Conservation (phyloP, 2,329 filamentous ascomycete genomes). For the Thermothelomyces thermophilus region DNA sequence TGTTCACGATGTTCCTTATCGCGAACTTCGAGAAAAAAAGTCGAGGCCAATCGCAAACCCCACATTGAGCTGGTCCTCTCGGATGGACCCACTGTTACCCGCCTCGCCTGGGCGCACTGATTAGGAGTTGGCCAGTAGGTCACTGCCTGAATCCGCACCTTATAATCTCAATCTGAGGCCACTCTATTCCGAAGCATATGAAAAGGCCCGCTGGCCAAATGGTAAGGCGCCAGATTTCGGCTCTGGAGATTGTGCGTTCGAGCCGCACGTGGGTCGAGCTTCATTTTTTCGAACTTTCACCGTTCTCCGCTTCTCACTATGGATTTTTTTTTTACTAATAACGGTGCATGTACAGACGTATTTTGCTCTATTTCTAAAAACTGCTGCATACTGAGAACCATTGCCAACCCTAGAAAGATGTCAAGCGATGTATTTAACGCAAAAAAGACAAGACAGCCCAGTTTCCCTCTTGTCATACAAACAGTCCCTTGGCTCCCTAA, state of each 20-base stretch:
- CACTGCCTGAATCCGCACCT: background rate
- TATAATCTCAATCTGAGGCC: background rate
- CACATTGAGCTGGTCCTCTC: slow-evolving; percentile 10
- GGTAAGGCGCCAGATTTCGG: slow-evolving; percentile 28
- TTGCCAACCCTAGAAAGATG: too few species aligned
- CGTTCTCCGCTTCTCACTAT: too few species aligned
- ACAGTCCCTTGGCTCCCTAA: too few species aligned
- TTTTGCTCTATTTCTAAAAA: too few species aligned
- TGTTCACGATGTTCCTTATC: slow-evolving; percentile 15
- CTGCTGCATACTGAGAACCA: too few species aligned
- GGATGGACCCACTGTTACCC: slow-evolving; percentile 16
- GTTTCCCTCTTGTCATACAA: too few species aligned
- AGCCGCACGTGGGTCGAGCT: slow-evolving; percentile 24
- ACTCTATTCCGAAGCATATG: background rate
- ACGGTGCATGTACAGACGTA: too few species aligned
- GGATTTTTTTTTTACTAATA: too few species aligned
- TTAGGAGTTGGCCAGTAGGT: background rate
- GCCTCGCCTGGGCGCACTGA: slow-evolving; percentile 1
- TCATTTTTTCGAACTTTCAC: slow-evolving; percentile 9
- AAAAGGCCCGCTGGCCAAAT: slow-evolving; percentile 26
- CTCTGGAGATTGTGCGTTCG: slow-evolving; percentile 27
- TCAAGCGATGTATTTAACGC: too few species aligned
- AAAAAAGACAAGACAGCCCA: too few species aligned
- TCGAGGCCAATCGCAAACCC: slow-evolving; percentile 14
- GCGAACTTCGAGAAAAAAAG: slow-evolving; percentile 16